A percentile compares a stretch with the other conserved stretches of the same genome.
phyloP scores from a whole-genome alignment of 495 filamentous ascomycete species.

The Hypoxylon fuscum region DNA sequence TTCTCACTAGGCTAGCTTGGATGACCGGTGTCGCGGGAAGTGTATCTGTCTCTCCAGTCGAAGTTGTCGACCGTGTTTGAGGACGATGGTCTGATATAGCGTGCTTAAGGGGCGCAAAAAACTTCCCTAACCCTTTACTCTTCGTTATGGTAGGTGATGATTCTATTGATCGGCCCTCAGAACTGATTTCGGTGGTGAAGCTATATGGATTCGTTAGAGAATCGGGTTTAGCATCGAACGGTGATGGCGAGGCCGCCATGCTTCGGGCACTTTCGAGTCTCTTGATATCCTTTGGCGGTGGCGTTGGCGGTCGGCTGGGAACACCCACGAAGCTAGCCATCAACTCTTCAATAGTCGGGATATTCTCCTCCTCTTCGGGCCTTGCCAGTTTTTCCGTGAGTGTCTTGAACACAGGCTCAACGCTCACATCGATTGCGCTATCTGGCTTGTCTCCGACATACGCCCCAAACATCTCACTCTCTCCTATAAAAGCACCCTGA shows the following conservation, averaged over 20 bases:
- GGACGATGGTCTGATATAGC: slow-evolving; percentile 25
- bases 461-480: slow-evolving; percentile 36
- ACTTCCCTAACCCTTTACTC: slow-evolving; percentile 32
- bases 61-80: slow-evolving; percentile 35
- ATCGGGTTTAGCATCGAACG: slow-evolving; percentile 31
- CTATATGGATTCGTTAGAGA: slow-evolving; percentile 23
- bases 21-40: slow-evolving; percentile 34
- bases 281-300: slow-evolving; percentile 49
- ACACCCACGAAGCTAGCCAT: slow-evolving; percentile 46
- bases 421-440: slow-evolving; percentile 53
- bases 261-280: slow-evolving; percentile 38
- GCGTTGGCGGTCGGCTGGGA: slow-evolving; percentile 49
- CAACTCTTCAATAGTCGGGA: slow-evolving; percentile 48
- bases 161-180: slow-evolving; percentile 16
- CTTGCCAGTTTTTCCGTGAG: slow-evolving; percentile 4
- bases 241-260: slow-evolving; percentile 29
- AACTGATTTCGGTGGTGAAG: slow-evolving; percentile 32
- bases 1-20: slow-evolving; percentile 44
- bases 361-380: slow-evolving; percentile 22
- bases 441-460: slow-evolving; percentile 52
- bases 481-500: slow-evolving; percentile 40
- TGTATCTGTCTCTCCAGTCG: slow-evolving; percentile 14
- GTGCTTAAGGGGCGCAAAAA: slow-evolving; percentile 38
- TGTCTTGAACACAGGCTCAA: slow-evolving; percentile 36
- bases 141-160: slow-evolving; percentile 25